These are phyloP conservation scores for Penicillium bovifimosum DNA, from an alignment of 495 filamentous ascomycete species.

Conservation along the genomic window DNA sequence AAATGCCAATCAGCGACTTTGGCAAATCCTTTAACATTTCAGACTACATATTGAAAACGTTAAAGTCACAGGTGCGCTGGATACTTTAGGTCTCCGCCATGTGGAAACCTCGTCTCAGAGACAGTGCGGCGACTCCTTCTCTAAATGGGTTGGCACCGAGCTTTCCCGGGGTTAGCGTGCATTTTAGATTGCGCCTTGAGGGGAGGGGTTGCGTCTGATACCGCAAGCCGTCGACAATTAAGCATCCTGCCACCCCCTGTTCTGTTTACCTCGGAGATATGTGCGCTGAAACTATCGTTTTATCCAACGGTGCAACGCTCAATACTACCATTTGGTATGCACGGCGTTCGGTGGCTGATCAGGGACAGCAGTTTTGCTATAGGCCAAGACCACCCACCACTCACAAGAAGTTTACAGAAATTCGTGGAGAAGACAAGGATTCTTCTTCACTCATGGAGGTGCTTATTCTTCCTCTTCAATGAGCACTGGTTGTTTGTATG, in stretches of 20 bases:
- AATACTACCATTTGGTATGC: background rate
- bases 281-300: background rate
- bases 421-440: background rate
- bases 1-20: background rate
- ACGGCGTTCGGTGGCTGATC: constrained; percentile 3
- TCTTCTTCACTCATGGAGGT: background rate
- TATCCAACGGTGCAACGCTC: background rate
- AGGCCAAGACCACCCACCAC: background rate
- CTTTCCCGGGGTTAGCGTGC: background rate
- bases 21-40: background rate
- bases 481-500: background rate
- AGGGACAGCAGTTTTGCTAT: background rate
- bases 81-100: background rate
- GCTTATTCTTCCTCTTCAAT: background rate
- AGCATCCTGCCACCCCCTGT: background rate
- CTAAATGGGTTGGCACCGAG: background rate
- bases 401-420: background rate
- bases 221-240: constrained; percentile 6
- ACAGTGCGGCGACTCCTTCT: background rate
- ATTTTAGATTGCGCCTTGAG: constrained; percentile 1
- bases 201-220: constrained; percentile 3
- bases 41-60: no score
- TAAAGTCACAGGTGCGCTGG: background rate
- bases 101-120: background rate
- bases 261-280: background rate